These are phyloP conservation scores for Cercophora scortea DNA, from an alignment of 495 filamentous ascomycete species.

Conservation along the genomic window DNA sequence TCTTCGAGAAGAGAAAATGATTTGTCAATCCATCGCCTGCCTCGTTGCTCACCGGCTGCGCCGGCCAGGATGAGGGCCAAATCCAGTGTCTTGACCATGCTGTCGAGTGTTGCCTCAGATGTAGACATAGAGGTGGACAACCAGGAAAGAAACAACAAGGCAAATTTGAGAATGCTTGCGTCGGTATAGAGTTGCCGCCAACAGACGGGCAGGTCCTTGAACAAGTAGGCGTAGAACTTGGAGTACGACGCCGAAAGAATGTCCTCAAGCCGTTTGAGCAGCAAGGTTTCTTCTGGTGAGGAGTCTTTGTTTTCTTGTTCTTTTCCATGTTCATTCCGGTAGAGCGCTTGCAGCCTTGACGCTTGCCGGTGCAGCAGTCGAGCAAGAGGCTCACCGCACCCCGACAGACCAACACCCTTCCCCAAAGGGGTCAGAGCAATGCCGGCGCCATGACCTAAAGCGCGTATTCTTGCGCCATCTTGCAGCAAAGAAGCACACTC, in stretches of 20 bases:
- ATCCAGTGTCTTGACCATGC: slow-evolving; percentile 62
- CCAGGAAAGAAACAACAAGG: slow-evolving; percentile 26
- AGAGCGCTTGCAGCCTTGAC: slow-evolving; percentile 11
- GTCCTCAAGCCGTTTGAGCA: slow-evolving; percentile 35
- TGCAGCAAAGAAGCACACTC: slow-evolving; percentile 16
- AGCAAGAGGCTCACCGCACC: slow-evolving; percentile 28
- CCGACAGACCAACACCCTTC: slow-evolving; percentile 7
- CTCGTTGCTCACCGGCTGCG: slow-evolving; percentile 41
- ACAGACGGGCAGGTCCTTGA: slow-evolving; percentile 61
- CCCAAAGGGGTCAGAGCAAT: not conserved
- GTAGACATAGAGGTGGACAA: not conserved
- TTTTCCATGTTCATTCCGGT: not conserved
- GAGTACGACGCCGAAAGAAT: slow-evolving; percentile 34
- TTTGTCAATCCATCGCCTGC: slow-evolving; percentile 53
- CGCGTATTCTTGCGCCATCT: not conserved
- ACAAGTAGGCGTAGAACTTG: slow-evolving; percentile 69
- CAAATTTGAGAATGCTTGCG: slow-evolving; percentile 58
- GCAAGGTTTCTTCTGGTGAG: not conserved
- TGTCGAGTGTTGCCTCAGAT: slow-evolving; percentile 27
- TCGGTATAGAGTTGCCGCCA: slow-evolving; percentile 78
- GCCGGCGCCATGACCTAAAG: not conserved
- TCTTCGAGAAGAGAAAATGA: slow-evolving; percentile 40
- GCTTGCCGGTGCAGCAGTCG: slow-evolving; percentile 32
- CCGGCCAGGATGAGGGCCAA: slow-evolving; percentile 78
- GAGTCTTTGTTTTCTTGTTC: not conserved